phyloP scores from a whole-genome alignment of 352 stramenopile genomes.

The Globisporangium spiculum region DNA sequence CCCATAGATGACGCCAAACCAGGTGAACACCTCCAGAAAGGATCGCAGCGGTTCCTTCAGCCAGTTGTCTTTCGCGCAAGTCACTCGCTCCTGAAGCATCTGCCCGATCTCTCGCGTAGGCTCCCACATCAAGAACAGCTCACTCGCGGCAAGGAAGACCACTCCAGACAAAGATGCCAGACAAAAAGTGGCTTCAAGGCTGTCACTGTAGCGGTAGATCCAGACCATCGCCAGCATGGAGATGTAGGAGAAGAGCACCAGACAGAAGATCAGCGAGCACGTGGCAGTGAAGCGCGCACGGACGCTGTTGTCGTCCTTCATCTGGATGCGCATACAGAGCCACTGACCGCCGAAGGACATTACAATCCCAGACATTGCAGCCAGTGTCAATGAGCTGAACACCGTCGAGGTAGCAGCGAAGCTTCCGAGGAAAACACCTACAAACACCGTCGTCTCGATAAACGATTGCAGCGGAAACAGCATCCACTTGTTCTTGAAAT shows the following conservation, averaged over 20 bases:
- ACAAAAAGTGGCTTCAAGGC: conserved; percentile 82
- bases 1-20: conserved; percentile 73
- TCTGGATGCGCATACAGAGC: conserved; percentile 54
- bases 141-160: conserved; percentile 76
- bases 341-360: conserved; percentile 73
- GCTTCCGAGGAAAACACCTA: conserved; percentile 72
- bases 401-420: conserved; percentile 68
- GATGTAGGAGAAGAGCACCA: conserved; percentile 68
- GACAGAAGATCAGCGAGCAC: conserved; percentile 70
- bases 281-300: conserved; percentile 65
- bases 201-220: conserved; percentile 86
- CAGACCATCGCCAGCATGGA: conserved; percentile 68
- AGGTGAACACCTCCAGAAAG: conserved; percentile 82
- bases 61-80: conserved; percentile 78
- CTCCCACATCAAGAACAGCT: conserved; percentile 81
- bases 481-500: conserved; percentile 73
- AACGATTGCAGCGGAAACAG: conserved; percentile 78
- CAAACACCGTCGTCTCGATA: conserved; percentile 65
- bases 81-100: conserved; percentile 76
- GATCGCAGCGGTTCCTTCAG: conserved; percentile 67
- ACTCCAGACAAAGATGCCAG: conserved; percentile 74
- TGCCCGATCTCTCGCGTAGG: conserved; percentile 67
- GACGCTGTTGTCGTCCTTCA: conserved; percentile 52
- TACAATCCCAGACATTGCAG: conserved; percentile 67
- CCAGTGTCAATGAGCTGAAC: conserved; percentile 74